These are phyloP conservation scores for Vitellaria paradoxa DNA, from an alignment of 179 eudicot species.

Conservation along the genomic window DNA sequence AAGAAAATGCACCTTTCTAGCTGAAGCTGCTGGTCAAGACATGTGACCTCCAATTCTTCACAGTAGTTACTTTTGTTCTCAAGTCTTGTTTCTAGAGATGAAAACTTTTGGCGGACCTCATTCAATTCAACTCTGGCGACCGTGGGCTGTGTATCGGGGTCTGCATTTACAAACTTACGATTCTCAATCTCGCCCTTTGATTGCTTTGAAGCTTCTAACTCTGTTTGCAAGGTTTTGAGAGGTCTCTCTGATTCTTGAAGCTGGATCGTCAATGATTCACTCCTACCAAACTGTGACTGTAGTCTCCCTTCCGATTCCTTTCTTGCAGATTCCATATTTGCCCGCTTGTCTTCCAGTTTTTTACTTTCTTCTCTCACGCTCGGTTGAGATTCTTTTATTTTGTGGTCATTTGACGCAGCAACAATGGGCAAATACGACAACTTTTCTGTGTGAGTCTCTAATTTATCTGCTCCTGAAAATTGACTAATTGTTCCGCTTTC, in stretches of 20 bases:
- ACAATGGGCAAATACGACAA: conserved; percentile 12
- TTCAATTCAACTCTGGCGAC: conserved; percentile 37
- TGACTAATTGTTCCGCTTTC: conserved; percentile 28
- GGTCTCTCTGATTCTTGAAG: conserved; percentile 37
- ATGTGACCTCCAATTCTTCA: conserved; percentile 49
- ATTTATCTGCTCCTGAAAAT: conserved; percentile 24
- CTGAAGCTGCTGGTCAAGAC: conserved; percentile 43
- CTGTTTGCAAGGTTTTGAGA: conserved; percentile 33
- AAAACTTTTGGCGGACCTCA: conserved; percentile 32
- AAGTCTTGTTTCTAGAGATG: conserved; percentile 24
- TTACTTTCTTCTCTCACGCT: conserved; percentile 24
- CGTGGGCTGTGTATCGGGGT: conserved; percentile 45
- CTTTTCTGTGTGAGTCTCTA: conserved; percentile 23
- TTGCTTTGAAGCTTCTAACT: conserved; percentile 36
- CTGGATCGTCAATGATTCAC: conserved; percentile 26
- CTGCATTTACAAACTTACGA: conserved; percentile 39
- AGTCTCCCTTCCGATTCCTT: conserved; percentile 32
- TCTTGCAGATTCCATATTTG: conserved; percentile 24
- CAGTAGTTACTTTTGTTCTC: conserved; percentile 29
- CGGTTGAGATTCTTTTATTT: conserved; percentile 13
- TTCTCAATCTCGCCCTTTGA: conserved; percentile 36
- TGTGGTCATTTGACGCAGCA: conserved; percentile 25
- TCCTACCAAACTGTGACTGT: conserved; percentile 26
- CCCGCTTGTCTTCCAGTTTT: conserved; percentile 24
- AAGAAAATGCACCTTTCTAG: conserved; percentile 51